Conservation (phyloP, 1,284 basidiomycete genomes). For the Ganoderma leucocontextum region DNA sequence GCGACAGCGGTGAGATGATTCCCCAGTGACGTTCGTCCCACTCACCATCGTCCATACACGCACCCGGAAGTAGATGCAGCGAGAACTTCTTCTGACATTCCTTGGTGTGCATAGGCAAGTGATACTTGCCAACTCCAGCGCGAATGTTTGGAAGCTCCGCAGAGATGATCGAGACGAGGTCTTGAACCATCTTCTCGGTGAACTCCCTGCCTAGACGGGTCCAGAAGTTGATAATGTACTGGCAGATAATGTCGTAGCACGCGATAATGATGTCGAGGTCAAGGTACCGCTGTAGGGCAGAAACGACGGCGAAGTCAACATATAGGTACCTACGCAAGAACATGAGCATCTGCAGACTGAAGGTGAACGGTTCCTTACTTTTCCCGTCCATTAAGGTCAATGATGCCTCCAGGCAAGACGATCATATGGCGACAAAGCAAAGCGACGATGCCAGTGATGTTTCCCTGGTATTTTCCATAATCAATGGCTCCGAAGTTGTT, state of each 20-base stretch:
- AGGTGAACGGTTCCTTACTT: too few species aligned
- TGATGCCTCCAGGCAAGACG: constrained; percentile 11
- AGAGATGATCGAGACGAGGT: constrained; percentile 2
- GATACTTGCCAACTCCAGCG: constrained; percentile 33
- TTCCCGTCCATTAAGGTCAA: constrained; percentile 9
- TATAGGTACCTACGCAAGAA: constrained; percentile 8
- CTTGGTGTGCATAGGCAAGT: constrained; percentile 31
- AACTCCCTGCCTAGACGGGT: constrained; percentile 1
- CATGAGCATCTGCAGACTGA: too few species aligned
- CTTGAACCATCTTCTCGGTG: background rate
- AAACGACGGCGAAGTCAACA: constrained; percentile 21
- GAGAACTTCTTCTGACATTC: constrained; percentile 23
- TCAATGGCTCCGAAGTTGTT: constrained; percentile 20
- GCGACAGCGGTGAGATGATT: constrained; percentile 19
- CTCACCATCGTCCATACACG: constrained; percentile 34
- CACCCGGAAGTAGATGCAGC: constrained; percentile 21
- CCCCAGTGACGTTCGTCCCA: constrained; percentile 33
- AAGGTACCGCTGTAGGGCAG: constrained; percentile 13
- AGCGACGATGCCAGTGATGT: constrained; percentile 6
- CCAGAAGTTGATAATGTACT: constrained; percentile 19
- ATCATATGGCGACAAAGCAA: constrained; percentile 15
- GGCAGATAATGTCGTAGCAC: constrained; percentile 26
- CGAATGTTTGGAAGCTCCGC: constrained; percentile 6
- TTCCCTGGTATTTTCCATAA: constrained; percentile 16
- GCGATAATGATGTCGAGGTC: background rate